Percentiles rank a stretch among this genome's conserved stretches.
Evolutionary conservation across 306 rosid genomes (phyloP).

Genomic region (Corylus americana): DNA sequence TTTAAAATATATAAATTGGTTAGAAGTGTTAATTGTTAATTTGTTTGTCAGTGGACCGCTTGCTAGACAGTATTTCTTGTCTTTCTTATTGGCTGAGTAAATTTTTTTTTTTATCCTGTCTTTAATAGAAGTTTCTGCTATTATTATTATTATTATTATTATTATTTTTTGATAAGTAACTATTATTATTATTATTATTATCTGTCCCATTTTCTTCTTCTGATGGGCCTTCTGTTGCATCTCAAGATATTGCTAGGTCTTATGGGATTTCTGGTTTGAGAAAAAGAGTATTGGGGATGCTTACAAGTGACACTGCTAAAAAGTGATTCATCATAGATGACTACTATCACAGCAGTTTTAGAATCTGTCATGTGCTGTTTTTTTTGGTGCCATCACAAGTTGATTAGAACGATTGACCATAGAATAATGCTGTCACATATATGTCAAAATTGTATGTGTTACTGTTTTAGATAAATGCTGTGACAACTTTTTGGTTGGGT

Average conservation of each 20-base stretch:
- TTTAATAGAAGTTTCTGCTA: not conserved
- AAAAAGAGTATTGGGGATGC: not conserved
- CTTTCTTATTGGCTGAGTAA: conserved; percentile 3
- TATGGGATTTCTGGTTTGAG: not conserved
- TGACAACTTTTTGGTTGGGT: not conserved
- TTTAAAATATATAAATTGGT: conserved; percentile 20
- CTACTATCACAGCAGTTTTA: not conserved
- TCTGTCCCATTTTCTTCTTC: not conserved
- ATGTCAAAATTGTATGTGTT: not conserved
- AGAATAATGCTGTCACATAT: not conserved
- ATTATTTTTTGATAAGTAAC: too few relatives aligned
- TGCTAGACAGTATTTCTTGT: not conserved
- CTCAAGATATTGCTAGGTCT: not conserved
- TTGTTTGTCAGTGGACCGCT: not conserved
- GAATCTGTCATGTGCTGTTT: not conserved
- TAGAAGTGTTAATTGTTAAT: conserved; percentile 10
- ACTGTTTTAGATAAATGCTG: not conserved
- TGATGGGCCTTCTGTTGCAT: not conserved
- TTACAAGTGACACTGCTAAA: not conserved
- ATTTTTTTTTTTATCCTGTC: not conserved
- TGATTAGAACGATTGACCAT: not conserved
- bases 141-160: not conserved
- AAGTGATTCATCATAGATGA: not conserved
- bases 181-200: not conserved
- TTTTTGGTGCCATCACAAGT: not conserved